A percentile compares a stretch with the other conserved stretches of the same genome.
phyloP scores from a whole-genome alignment of 1,139 yeast species.

The Pichia sp. region DNA sequence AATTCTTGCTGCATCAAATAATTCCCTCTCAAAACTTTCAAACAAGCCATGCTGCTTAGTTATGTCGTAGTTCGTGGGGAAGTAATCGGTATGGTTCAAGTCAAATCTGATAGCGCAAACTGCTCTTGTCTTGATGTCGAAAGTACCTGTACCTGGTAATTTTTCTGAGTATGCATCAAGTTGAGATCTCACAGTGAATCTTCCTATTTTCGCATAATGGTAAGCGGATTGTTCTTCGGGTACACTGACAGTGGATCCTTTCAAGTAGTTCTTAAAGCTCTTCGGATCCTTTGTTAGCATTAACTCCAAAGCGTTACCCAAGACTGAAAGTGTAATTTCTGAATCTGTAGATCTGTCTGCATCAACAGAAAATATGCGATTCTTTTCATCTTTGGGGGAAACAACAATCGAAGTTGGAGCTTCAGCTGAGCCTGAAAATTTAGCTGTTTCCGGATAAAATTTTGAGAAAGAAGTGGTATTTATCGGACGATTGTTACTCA shows the following conservation, averaged over 20 bases:
- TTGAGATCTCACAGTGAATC: conserved; percentile 81
- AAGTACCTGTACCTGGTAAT: conserved; percentile 86
- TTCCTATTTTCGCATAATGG: conserved; percentile 65
- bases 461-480: conserved; percentile 39
- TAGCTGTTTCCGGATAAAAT: conserved; percentile 29
- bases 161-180: conserved; percentile 73
- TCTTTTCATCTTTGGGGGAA: conserved; percentile 29
- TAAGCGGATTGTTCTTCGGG: conserved; percentile 32
- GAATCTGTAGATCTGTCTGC: conserved; percentile 62
- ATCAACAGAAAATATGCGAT: conserved; percentile 53
- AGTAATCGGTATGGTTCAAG: conserved; percentile 50
- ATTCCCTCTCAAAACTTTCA: conserved; percentile 79
- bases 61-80: conserved; percentile 58
- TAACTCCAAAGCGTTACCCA: conserved; percentile 76
- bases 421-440: conserved; percentile 30
- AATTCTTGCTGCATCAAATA: conserved; percentile 64
- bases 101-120: conserved; percentile 82
- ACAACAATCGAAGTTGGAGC: conserved; percentile 39
- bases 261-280: conserved; percentile 18
- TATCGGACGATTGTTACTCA: conserved; percentile 56
- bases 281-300: conserved; percentile 53
- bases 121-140: conserved; percentile 90
- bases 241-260: conserved; percentile 9
- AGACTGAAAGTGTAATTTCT: conserved; percentile 63
- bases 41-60: conserved; percentile 51